Evolutionary conservation across 768 basidiomycete genomes (phyloP).

Genomic region (Russula ochroleuca): DNA sequence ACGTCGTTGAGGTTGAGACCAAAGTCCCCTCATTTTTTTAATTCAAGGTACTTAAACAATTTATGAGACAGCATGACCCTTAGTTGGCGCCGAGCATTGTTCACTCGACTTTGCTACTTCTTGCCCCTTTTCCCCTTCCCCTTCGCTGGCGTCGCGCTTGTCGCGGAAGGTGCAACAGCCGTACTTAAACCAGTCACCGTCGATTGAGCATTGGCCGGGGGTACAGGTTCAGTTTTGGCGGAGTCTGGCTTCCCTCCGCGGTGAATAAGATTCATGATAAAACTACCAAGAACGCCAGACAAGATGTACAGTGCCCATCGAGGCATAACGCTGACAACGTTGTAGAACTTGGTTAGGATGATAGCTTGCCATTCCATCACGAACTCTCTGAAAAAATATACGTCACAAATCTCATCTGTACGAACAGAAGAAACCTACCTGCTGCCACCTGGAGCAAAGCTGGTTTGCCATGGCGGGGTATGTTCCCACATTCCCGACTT

Average conservation of each 20-base stretch:
- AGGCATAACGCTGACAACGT: slow-evolving; percentile 52
- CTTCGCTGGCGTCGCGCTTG: slow-evolving; percentile 17
- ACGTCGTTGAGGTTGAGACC: background rate
- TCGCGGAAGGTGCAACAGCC: slow-evolving; percentile 8
- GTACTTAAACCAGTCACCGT: slow-evolving; percentile 13
- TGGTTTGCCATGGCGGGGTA: slow-evolving; percentile 62
- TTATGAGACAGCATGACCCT: background rate
- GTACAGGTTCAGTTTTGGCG: slow-evolving; percentile 26
- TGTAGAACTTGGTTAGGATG: slow-evolving; percentile 49
- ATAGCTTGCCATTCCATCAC: slow-evolving; percentile 57
- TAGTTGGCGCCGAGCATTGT: background rate
- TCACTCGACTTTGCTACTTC: slow-evolving; percentile 10
- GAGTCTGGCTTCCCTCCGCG: slow-evolving; percentile 24
- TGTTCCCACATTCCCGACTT: slow-evolving; percentile 56
- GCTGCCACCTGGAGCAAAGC: slow-evolving; percentile 72
- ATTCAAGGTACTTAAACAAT: slow-evolving; percentile 4
- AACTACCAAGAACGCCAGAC: slow-evolving; percentile 63
- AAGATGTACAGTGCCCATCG: slow-evolving; percentile 64
- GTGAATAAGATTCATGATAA: slow-evolving; percentile 65
- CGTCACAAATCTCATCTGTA: background rate
- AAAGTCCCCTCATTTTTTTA: background rate
- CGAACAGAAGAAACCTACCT: slow-evolving; percentile 43
- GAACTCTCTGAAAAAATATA: slow-evolving; percentile 50
- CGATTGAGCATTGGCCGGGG: background rate
- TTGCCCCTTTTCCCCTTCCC: slow-evolving; percentile 21